phyloP scores from a whole-genome alignment of 2,329 filamentous ascomycete genomes.

The Clarireedia sp. region DNA sequence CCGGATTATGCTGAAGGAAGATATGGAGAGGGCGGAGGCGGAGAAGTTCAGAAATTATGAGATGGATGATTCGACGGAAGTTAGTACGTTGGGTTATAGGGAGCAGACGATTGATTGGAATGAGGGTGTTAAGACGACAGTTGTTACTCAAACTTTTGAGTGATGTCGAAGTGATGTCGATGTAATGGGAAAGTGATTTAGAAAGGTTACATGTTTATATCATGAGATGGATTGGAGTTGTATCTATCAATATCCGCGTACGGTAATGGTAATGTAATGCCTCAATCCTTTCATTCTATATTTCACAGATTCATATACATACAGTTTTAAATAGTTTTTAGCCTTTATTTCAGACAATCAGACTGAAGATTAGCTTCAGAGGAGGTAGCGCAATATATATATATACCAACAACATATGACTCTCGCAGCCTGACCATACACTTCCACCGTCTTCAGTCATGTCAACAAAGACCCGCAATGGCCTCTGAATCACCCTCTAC shows the following conservation, averaged over 20 bases:
- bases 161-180: background rate
- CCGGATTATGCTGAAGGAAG: background rate
- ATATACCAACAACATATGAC: no score
- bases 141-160: slow-evolving; percentile 4
- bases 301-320: no score
- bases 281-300: background rate
- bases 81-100: background rate
- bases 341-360: background rate
- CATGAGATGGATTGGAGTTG: no score
- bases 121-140: background rate
- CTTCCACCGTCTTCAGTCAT: no score
- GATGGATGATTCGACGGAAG: background rate
- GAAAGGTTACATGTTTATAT: background rate
- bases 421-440: no score
- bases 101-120: background rate
- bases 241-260: no score
- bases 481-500: no score
- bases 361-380: no score
- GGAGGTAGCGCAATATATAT: no score
- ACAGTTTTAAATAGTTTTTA: no score
- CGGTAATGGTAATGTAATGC: background rate
- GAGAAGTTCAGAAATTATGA: background rate
- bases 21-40: background rate
- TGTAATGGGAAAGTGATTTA: background rate
- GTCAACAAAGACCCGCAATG: no score